Evolutionary conservation across 495 filamentous ascomycete genomes (phyloP), one percentile per base, ranked within the genome.

Genomic region (Penicillium mononematosum): DNA sequence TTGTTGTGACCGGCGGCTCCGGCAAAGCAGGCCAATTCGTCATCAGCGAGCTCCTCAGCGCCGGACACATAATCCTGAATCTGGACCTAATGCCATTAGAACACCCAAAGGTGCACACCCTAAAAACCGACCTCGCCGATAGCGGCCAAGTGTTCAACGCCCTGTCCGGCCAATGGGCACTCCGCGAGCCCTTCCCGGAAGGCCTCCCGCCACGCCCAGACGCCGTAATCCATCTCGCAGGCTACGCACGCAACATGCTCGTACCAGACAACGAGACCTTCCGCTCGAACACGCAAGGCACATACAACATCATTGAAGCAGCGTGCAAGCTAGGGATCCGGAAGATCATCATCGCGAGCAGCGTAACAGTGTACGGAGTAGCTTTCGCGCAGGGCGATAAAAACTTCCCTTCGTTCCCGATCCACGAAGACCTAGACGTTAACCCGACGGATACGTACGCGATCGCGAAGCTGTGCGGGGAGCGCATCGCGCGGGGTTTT

Each of bases 271-370:
- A 78, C 45, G 80, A 84, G 60, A 71, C 68, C 43, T 85, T 82
- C 67, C 71, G 69, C 34, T 72, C 70, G 10, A 85, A 86, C 59
- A 76, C 77, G 0, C 62, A 71, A 11, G 63, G 70, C 12, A 81
- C 82, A 4, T 84, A 84, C 62, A 85, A 85, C 57, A 73, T 85
- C 34, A 75, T 84, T 53, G 81, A 85, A 58, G 83, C 81, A 1
- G 80, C 80, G 20, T 84, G 75, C 65, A 84, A 83, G 51, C 69
- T 84, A 0, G 81, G 82, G 1, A 77, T 84, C 52, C 78, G 74
- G 58, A 85, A 85, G 66, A 75, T 83, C 53, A 72, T 85, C 55
- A 73, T 83, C 56, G 83, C 82, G 3, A 76, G 69, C 58, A 76
- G 70, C 19, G 78, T 79, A 52, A 83, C 81, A 6, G 78, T 76